Conservation (phyloP, 768 basidiomycete species). For the Lyophyllum decastes region DNA sequence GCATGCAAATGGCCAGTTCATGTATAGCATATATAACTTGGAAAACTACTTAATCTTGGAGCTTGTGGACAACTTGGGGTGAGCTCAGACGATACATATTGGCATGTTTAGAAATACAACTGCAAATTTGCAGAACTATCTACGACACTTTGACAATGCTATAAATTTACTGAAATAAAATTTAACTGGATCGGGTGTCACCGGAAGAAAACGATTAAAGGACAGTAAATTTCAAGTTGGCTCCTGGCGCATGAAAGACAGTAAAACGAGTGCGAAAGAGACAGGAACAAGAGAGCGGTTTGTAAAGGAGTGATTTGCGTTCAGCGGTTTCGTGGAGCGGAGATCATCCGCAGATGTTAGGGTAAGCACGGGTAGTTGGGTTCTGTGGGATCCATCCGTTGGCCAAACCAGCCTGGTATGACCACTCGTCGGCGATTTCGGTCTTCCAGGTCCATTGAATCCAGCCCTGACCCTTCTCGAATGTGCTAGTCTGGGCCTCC, state of each 20-base stretch:
- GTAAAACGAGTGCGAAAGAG: neutral
- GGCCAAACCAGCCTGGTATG: conserved; percentile 77
- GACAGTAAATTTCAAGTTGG: neutral
- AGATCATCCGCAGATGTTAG: conserved; percentile 58
- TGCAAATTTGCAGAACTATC: neutral
- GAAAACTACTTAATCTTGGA: too few species aligned
- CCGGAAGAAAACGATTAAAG: neutral
- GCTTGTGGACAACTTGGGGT: too few species aligned
- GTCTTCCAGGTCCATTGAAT: conserved; percentile 86
- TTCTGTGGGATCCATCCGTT: conserved; percentile 84
- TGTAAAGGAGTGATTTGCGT: neutral
- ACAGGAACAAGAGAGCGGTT: neutral
- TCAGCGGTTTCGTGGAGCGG: neutral
- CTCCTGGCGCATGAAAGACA: neutral
- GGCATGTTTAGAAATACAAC: neutral
- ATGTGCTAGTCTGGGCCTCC: conserved; percentile 82
- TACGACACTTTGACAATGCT: neutral
- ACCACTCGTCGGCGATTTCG: conserved; percentile 86
- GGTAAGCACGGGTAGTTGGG: conserved; percentile 51
- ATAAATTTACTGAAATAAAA: conserved; percentile 2
- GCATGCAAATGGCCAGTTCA: too few species aligned
- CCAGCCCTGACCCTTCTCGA: conserved; percentile 74
- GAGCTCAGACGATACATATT: neutral
- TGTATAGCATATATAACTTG: too few species aligned
- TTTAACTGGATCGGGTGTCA: neutral